Base-by-base conservation (phyloP, 148 eudicot genomes). In the Heliosperma pusillum region DNA sequence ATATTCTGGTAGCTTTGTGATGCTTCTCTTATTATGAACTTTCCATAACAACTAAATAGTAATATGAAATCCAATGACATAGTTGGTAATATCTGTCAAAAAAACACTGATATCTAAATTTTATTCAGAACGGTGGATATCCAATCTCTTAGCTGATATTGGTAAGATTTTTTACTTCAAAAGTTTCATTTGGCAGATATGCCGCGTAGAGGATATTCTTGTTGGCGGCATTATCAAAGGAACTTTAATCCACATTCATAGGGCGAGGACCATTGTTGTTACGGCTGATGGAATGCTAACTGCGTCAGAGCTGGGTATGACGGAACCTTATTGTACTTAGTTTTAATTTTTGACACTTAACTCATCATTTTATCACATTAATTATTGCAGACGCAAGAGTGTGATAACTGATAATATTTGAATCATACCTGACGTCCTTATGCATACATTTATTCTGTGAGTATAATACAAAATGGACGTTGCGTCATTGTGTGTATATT, bases 181-280 rank as follows among this genome's bases (percentile, higher is more conserved):
- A 42, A 64, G 20, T 53, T 60, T 75, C 36, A 20, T 53, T 78
- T 76, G 79, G 76, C 81, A 92, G 97, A 86, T 92, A 76, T 92
- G 97, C 76, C 92, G 97, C 70, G 97, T 92, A 29, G 97, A 92
- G 80, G 97, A 92, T 63, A 86, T 92, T 80, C 80, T 92, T 81
- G 88, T 92, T 61, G 83, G 70, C 80, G 97, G 97, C 58, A 76
- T 84, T 26, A 77, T 92, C 27, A 84, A 71, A 79, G 97, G 97
- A 78, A 92, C 94, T 76, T 82, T 89, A 67, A 82, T 92, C 79
- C 97, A 92, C 74, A 76, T 92, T 75, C 97, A 92, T 84, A 84
- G 94, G 81, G 90, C 97, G 4, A 84, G 90, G 85, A 87, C 85
- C 29, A 82, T 92, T 79, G 82, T 86, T 81, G 86, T 92, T 50